Percentiles rank a stretch among this genome's conserved stretches.
Conservation (phyloP, 139 green algal genomes). For the Coccomyxa sp. region DNA sequence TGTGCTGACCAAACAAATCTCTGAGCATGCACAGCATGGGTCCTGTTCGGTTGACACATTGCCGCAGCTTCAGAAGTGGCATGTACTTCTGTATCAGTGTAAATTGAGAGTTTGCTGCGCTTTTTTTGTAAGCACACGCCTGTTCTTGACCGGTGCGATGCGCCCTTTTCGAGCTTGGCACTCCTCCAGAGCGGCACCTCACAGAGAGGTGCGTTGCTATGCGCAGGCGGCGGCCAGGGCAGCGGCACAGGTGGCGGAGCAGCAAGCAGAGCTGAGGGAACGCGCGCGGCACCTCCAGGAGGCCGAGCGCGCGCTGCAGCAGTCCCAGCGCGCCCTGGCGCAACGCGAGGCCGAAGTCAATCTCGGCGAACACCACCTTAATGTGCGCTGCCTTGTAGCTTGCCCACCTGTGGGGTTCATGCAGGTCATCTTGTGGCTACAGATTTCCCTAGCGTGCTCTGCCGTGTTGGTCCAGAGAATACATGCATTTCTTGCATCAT, state of each 20-base stretch:
- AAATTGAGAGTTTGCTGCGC: too few species aligned
- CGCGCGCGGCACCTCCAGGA: neutral
- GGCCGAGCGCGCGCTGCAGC: constrained; percentile 23
- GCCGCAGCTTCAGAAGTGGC: too few species aligned
- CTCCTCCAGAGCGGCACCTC: too few species aligned
- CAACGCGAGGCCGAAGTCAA: neutral
- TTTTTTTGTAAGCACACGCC: too few species aligned
- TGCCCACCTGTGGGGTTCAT: too few species aligned
- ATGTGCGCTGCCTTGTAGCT: neutral
- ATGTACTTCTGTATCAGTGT: too few species aligned
- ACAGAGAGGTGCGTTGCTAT: too few species aligned
- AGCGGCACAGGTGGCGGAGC: neutral
- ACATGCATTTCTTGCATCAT: neutral
- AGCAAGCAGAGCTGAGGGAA: neutral
- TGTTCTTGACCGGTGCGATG: too few species aligned
- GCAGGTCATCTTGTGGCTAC: neutral
- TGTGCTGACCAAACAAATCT: too few species aligned
- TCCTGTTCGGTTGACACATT: too few species aligned
- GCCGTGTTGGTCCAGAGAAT: neutral
- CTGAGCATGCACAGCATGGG: too few species aligned
- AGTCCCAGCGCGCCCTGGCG: constrained; percentile 14
- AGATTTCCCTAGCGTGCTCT: neutral
- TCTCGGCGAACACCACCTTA: neutral
- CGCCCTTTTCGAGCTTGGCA: too few species aligned
- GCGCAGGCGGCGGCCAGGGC: constrained; percentile 4